Percentiles rank a stretch among this genome's conserved stretches.
These are phyloP conservation scores for Peronospora destructor DNA, from an alignment of 352 stramenopile genomes.

Conservation along the genomic window DNA sequence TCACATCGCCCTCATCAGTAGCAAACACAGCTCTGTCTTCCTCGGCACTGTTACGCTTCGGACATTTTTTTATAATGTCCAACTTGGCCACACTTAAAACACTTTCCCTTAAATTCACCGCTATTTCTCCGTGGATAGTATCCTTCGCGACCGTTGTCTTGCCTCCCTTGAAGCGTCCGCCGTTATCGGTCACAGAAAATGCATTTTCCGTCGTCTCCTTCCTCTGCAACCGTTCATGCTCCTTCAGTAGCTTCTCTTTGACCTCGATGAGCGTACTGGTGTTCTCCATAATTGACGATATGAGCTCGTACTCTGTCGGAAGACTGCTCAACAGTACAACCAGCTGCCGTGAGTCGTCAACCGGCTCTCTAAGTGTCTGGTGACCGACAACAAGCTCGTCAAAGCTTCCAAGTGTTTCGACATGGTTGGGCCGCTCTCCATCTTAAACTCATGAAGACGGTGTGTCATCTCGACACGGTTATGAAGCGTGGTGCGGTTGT, in stretches of 20 bases:
- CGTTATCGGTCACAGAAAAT: too few species aligned
- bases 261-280: too few species aligned
- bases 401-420: not conserved
- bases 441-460: not conserved
- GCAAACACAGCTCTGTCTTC: too few species aligned
- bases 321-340: too few species aligned
- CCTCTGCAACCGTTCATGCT: too few species aligned
- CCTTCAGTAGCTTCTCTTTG: too few species aligned
- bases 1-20: not conserved
- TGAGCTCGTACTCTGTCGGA: too few species aligned
- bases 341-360: too few species aligned
- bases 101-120: not conserved
- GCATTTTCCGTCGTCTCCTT: too few species aligned
- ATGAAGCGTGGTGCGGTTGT: not conserved
- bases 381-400: conserved; percentile 2
- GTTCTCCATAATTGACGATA: too few species aligned
- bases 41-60: not conserved
- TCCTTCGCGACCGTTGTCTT: not conserved
- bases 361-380: not conserved
- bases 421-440: not conserved
- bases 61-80: not conserved
- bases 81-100: not conserved
- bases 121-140: not conserved
- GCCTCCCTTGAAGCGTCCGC: not conserved
- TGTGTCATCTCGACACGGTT: not conserved